Conservation (phyloP, 176 grass and related monocot genomes). For the Themeda triandra region DNA sequence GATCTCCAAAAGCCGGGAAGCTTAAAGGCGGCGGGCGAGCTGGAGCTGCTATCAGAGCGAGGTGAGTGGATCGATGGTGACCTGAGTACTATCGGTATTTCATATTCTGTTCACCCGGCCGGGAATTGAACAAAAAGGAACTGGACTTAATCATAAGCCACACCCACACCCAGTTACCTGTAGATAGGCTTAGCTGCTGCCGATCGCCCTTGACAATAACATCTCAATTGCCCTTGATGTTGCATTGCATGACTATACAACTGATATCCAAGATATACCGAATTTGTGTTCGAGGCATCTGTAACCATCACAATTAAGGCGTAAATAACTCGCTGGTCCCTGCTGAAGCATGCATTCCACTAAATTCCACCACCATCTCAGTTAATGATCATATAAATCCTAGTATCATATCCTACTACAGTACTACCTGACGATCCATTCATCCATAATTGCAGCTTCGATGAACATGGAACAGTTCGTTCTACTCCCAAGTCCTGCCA, state of each 20-base stretch:
- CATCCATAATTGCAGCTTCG: background rate
- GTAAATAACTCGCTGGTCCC: background rate
- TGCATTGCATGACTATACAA: background rate
- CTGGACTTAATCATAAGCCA: background rate
- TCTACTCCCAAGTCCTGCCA: background rate
- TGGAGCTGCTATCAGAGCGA: background rate
- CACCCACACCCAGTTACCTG: background rate
- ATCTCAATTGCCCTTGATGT: constrained; percentile 11
- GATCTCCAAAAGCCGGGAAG: background rate
- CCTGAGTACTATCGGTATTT: background rate
- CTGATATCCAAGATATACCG: background rate
- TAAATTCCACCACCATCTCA: background rate
- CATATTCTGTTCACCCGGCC: background rate
- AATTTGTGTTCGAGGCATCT: background rate
- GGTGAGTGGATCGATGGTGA: background rate
- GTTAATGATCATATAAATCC: constrained; percentile 17
- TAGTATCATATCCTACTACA: background rate
- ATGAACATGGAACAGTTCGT: background rate
- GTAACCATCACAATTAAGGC: constrained; percentile 26
- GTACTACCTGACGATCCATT: background rate
- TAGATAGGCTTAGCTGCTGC: background rate
- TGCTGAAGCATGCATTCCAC: background rate
- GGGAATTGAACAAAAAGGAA: background rate
- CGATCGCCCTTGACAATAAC: constrained; percentile 16
- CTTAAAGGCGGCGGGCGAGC: background rate